Evolutionary conservation across 768 basidiomycete genomes (phyloP), one percentile per base, ranked within the genome.

Genomic region (Termitomyces sp.): DNA sequence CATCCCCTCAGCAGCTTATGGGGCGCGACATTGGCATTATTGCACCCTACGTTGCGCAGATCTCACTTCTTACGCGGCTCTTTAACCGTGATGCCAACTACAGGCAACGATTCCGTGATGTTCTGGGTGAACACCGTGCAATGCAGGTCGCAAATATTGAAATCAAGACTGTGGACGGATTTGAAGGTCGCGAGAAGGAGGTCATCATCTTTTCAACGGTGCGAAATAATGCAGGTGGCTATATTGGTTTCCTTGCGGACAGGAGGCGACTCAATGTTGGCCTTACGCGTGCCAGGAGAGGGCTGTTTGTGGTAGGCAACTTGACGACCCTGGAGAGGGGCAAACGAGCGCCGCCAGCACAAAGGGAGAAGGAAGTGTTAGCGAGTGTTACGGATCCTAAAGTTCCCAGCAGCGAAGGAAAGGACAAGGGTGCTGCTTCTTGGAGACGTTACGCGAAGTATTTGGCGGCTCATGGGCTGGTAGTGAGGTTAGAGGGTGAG

Each of bases 141-240:
- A 74, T 80, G 72, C 85, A 94, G 62, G 69, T 92, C 7, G 66
- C 73, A 0, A 69, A 81, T 53, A 79, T 97, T 52, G 94, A 96
- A 70, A 81, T 96, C 65, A 92, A 90, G 74, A 96, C 94, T 0
- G 94, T 97, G 14, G 94, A 97, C 64, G 94, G 94, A 20, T 97
- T 95, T 69, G 92, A 97, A 70, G 94, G 94, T 13, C 81, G 92
- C 46, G 92, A 97, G 74, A 96, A 96, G 73, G 88, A 92, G 32
- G 84, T 96, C 43, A 90, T 97, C 61, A 79, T 97, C 44, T 94
- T 97, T 70, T 92, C 90, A 43, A 94, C 93, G 3, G 93, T 94
- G 50, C 80, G 94, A 53, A 90, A 89, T 68, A 97, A 97, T 65
- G 64, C 76, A 2, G 72, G 71, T 1, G 92, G 92, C 10, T 76